phyloP scores from a whole-genome alignment of 2,329 filamentous ascomycete genomes.

The Ceratocystis papillata region DNA sequence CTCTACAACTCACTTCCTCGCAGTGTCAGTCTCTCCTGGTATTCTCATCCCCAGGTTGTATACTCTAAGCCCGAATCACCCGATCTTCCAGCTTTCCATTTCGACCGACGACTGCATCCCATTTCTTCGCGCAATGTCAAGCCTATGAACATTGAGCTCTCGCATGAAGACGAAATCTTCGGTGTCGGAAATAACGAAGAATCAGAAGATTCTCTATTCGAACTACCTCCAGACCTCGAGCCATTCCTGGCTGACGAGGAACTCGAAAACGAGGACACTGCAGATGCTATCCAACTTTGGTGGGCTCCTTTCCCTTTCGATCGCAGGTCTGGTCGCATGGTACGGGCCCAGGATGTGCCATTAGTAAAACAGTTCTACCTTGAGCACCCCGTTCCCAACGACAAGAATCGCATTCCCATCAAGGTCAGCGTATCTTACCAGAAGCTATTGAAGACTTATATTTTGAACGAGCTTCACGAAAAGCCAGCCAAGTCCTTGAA shows the following conservation, averaged over 20 bases:
- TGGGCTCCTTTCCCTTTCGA: slow-evolving; percentile 98
- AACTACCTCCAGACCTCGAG: slow-evolving; percentile 66
- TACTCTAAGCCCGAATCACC: slow-evolving; percentile 82
- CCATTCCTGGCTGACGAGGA: slow-evolving; percentile 87
- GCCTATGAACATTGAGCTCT: slow-evolving; percentile 83
- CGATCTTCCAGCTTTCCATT: slow-evolving; percentile 89
- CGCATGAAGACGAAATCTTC: slow-evolving; percentile 89
- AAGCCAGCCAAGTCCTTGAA: slow-evolving; percentile 91
- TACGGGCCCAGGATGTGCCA: slow-evolving; percentile 91
- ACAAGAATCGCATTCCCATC: slow-evolving; percentile 57
- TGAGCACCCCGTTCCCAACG: slow-evolving; percentile 69
- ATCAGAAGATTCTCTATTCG: slow-evolving; percentile 70
- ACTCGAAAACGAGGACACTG: slow-evolving; percentile 77
- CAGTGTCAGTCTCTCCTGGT: slow-evolving; percentile 87
- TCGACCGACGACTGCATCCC: slow-evolving; percentile 94
- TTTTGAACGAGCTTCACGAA: slow-evolving; percentile 93
- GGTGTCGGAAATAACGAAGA: slow-evolving; percentile 65
- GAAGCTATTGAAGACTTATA: slow-evolving; percentile 90
- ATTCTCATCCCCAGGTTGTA: slow-evolving; percentile 84
- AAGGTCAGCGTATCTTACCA: slow-evolving; percentile 98
- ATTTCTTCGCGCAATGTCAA: slow-evolving; percentile 92
- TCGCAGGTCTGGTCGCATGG: slow-evolving; percentile 86
- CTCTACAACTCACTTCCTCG: slow-evolving; percentile 93
- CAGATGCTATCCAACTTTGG: slow-evolving; percentile 87
- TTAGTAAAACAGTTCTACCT: slow-evolving; percentile 98